Base-by-base conservation (phyloP, 306 rosid genomes). In the Cicer pinnatifidum region DNA sequence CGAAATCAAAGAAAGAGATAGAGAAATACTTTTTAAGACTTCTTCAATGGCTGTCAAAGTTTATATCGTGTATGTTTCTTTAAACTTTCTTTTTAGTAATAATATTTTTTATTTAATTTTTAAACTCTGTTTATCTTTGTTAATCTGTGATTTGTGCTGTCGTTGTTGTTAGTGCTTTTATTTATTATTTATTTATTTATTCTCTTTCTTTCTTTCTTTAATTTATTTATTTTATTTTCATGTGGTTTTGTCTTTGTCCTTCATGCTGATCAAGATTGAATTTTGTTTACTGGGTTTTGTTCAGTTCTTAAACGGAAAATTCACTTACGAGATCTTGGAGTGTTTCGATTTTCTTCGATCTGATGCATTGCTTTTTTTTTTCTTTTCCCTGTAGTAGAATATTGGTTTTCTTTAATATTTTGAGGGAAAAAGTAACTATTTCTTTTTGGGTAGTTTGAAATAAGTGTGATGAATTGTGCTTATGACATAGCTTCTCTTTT, bases 1-100 rank as follows among this genome's bases (percentile, higher is more conserved):
- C 67, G 15, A 53, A 53, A 62, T 60, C 62, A 11, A 53, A 54
- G 23, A 78, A 15, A 58, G 64, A 73, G 28, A 67, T 16, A 71
- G 41, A 19, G 19, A 60, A 1, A 71, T 43, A 69, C 67, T 76
- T 52, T 52, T 10, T 9, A 72, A 43, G 65, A 78, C 78, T 71
- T 69, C 81, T 75, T 72, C 86, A 75, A 93, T 93, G 98, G 97
- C 94, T 6, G 89, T 90, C 88, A 93, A 91, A 84, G 84, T 93
- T 67, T 88, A 91, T 73, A 89, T 93, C 78, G 98, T 93, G 98
- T 93, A 91, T 59, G 94, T 70, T 39, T 20, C 17, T 20, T 6
- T 8, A 7, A 53, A 20, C 11, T 72, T 63, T 7, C 53, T 11
- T 46, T 52, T 38, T 8, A 13, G 17, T 39, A n/a, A 17, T 8